A percentile compares a stretch with the other conserved stretches of the same genome.
Evolutionary conservation across 331 rosid genomes (phyloP).

Genomic region (Malus hybrid): DNA sequence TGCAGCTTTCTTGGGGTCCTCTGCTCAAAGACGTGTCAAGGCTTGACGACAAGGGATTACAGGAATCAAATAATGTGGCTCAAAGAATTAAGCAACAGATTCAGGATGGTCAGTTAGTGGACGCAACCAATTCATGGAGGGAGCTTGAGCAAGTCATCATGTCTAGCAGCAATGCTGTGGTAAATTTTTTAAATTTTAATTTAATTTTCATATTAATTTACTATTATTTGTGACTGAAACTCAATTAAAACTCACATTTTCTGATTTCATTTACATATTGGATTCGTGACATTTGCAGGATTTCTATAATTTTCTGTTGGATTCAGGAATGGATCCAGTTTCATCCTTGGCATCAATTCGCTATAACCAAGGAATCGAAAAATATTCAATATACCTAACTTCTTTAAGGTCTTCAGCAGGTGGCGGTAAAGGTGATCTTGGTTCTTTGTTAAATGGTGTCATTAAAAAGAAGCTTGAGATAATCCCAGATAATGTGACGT

Average conservation of each 20-base stretch:
- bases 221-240: neutral
- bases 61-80: conserved; percentile 62
- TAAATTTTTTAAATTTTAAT: conserved; percentile 4
- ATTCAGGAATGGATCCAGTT: conserved; percentile 27
- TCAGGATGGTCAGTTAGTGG: conserved; percentile 39
- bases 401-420: conserved; percentile 25
- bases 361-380: conserved; percentile 13
- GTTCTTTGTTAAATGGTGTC: conserved; percentile 54
- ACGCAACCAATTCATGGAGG: conserved; percentile 65
- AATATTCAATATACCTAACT: conserved; percentile 63
- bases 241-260: neutral
- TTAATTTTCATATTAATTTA: neutral
- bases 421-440: conserved; percentile 34
- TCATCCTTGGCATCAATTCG: conserved; percentile 20
- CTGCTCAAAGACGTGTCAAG: conserved; percentile 87
- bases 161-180: conserved; percentile 55
- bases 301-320: conserved; percentile 64
- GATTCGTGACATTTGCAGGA: conserved; percentile 34
- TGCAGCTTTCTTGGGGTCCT: conserved; percentile 94
- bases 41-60: conserved; percentile 58
- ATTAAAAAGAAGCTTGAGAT: conserved; percentile 64
- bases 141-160: conserved; percentile 46
- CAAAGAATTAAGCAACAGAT: conserved; percentile 54
- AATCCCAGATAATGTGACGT: conserved; percentile 66
- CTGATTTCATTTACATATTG: neutral